These are phyloP conservation scores for Lecanicillium sp. DNA, from an alignment of 2,329 filamentous ascomycete species.

Conservation along the genomic window DNA sequence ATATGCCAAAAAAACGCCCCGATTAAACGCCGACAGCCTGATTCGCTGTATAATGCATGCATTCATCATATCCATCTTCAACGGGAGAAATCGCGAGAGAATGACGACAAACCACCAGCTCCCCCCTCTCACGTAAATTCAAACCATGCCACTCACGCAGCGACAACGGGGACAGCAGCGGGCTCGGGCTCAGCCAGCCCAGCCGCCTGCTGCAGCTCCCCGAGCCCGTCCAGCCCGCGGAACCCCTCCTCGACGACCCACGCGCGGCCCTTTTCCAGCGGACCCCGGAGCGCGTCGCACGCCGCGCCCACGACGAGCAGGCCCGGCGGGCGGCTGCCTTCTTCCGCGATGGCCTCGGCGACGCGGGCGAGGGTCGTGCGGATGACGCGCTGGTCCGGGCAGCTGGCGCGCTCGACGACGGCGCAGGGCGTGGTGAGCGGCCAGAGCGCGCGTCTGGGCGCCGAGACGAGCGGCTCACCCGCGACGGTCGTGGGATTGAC, in stretches of 20 bases:
- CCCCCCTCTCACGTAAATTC: not conserved
- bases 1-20: slow-evolving; percentile 5
- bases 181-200: not conserved
- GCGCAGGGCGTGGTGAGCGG: slow-evolving; percentile 78
- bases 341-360: slow-evolving; percentile 74
- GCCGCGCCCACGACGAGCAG: slow-evolving; percentile 78
- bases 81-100: too few species aligned
- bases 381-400: slow-evolving; percentile 89
- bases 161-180: not conserved
- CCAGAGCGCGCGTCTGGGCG: slow-evolving; percentile 47
- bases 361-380: slow-evolving; percentile 78
- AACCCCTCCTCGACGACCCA: slow-evolving; percentile 91
- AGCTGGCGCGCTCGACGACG: slow-evolving; percentile 88
- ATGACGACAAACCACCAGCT: too few species aligned
- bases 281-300: slow-evolving; percentile 66
- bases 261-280: slow-evolving; percentile 49
- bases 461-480: too few species aligned
- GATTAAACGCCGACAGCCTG: not conserved
- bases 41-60: slow-evolving; percentile 3
- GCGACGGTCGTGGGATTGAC: too few species aligned
- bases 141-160: not conserved
- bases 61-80: not conserved
- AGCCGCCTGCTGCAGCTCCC: slow-evolving; percentile 8
- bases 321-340: slow-evolving; percentile 84
- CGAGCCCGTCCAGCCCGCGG: slow-evolving; percentile 56